Evolutionary conservation across 805 yeast genomes (phyloP), one percentile per base, ranked within the genome.

Genomic region (Gaillardinia entomophila): DNA sequence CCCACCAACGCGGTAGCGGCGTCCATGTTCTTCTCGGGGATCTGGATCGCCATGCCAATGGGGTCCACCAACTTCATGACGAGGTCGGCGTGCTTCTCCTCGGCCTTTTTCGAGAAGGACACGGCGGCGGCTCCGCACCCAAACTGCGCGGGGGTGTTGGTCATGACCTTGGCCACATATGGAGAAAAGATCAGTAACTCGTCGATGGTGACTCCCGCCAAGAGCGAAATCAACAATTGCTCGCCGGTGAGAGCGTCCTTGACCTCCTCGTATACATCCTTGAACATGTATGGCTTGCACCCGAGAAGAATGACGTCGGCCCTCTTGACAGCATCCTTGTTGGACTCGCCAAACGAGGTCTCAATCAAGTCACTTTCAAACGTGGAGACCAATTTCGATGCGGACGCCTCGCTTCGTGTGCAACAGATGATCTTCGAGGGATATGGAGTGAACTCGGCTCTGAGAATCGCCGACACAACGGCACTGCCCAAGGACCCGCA

Each of bases 401-500:
- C 35, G 6, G 82, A 75, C 24, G 55, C 56, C 37, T 68, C 68
- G 28, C 78, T 67, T 36, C 73, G 71, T 35, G 84, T 89, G 53
- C 94, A 79, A n/a, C 92, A 86, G 43, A 82, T 71, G 55, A 89
- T 81, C 49, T 69, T 75, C 17, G 70, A 53, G 18, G 97, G 97
- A 36, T 72, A 73, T 4, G 80, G 74, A 13, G 55, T 54, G 40
- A 71, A 68, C 16, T 59, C 40, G 8, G 62, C 37, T 24, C 73
- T 71, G 33, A 85, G 62, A 28, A 84, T 77, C 8, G 97, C 95
- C 10, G 85, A 71, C 20, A 86, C 71, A 29, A 92, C 85, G 8
- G 97, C 96, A 12, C 90, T 82, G 37, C 97, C 97, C 87, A 92
- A 85, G 34, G 84, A 88, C 39, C 99, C 99, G 49, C 95, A 78